Base-by-base conservation (phyloP, 2,329 filamentous ascomycete genomes). In the Acrodontium crateriforme region DNA sequence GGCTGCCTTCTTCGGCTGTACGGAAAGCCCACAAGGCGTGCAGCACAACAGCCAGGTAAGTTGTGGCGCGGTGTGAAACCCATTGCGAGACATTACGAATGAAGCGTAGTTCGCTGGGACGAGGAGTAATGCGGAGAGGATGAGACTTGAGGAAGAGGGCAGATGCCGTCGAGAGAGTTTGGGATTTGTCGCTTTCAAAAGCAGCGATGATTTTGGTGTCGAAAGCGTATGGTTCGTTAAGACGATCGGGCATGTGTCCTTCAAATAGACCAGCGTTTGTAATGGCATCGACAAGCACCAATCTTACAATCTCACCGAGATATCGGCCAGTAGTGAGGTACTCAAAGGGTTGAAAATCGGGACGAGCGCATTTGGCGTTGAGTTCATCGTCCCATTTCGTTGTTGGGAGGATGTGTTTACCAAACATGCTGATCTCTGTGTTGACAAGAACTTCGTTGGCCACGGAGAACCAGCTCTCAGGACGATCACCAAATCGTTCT, bases 361-460 rank as follows among this genome's bases (percentile, higher is more conserved):
- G 71, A 7, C 63, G 55, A 10, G 62, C 43, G 41, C 76, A 71
- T 5, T 58, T 60, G 16, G 54, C 49, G 46, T 75, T 75, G 26
- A 77, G 55, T 16, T 60, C 42, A 6, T 74, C 67, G 38, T 77
- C 72, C 71, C 71, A 76, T 9, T 64, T 57, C 5, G 71, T 73
- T 39, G 60, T 63, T 1, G 69, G 67, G 19, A 74, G 57, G 16
- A 73, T 59, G 13, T 63, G 56, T 32, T 69, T 63, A 25, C 67
- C 72, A 37, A 74, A 74, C 71, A 76, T 74, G 55, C 70, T 74
- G 40, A 74, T 56, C 45, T 77, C 72, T 6, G 67, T 75, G 46
- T 77, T 77, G 41, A 74, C 63, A 28, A 76, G 65, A 17, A 76
- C 71, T 34, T 71, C 63, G 16, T 64, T 59, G n/a, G 70, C 69